Conservation (phyloP, 2,329 filamentous ascomycete genomes). For the Arthroderma sp. region DNA sequence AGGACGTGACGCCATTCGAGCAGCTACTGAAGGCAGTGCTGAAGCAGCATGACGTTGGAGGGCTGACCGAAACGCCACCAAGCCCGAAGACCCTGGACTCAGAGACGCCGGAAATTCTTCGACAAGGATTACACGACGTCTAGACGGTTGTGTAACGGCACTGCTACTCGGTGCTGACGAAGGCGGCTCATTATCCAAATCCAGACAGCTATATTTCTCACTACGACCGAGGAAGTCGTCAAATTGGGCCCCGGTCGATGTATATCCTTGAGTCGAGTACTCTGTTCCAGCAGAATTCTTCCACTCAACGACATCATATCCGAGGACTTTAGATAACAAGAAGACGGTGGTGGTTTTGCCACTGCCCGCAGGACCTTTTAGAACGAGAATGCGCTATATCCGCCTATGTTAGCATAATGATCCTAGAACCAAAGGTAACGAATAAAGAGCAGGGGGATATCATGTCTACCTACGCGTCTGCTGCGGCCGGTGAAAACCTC, state of each 20-base stretch:
- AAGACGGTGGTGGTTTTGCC: constrained; percentile 84
- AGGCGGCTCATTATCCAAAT: constrained; percentile 27
- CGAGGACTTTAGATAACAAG: constrained; percentile 65
- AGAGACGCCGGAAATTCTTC: constrained; percentile 76
- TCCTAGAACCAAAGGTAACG: neutral
- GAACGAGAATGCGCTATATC: constrained; percentile 58
- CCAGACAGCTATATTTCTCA: constrained; percentile 64
- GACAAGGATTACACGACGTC: constrained; percentile 53
- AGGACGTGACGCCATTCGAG: constrained; percentile 20
- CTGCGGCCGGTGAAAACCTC: constrained; percentile 53
- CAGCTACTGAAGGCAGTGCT: constrained; percentile 47
- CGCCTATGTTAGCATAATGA: constrained; percentile 16
- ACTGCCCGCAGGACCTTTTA: constrained; percentile 82
- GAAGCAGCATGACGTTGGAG: constrained; percentile 63
- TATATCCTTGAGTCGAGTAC: constrained; percentile 48
- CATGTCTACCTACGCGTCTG: constrained; percentile 25
- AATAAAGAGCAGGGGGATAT: neutral
- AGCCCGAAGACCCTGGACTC: constrained; percentile 49
- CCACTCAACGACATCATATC: constrained; percentile 75
- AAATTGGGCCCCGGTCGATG: constrained; percentile 68
- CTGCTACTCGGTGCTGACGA: constrained; percentile 1
- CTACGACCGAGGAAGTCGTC: constrained; percentile 81
- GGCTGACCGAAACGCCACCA: constrained; percentile 61
- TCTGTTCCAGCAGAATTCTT: constrained; percentile 61
- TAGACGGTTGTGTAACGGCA: constrained; percentile 18